Evolutionary conservation across 345 rosid genomes (phyloP).

Genomic region (Melastoma malabathricum): DNA sequence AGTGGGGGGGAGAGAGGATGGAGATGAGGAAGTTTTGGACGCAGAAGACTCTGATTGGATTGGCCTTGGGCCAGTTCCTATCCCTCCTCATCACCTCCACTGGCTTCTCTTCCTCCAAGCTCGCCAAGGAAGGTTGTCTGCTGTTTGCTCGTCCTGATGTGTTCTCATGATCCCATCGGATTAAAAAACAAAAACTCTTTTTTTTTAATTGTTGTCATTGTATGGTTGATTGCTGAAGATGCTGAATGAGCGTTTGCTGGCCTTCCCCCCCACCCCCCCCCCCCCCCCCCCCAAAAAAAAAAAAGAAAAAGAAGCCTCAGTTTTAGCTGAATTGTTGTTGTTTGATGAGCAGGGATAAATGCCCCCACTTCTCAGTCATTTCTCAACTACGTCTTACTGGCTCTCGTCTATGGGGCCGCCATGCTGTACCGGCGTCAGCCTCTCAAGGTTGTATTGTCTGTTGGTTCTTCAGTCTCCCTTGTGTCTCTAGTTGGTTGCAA

Average conservation of each 20-base stretch:
- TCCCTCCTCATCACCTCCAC: slow-evolving; percentile 35
- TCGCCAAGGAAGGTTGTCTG: slow-evolving; percentile 24
- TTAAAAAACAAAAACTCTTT: too few relatives aligned
- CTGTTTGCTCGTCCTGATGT: too few relatives aligned
- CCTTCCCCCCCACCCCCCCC: too few relatives aligned
- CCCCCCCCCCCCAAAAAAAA: too few relatives aligned
- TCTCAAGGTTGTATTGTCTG: slow-evolving; percentile 25
- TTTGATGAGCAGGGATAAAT: slow-evolving; percentile 27
- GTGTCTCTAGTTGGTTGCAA: not conserved
- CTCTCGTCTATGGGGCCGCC: slow-evolving; percentile 40
- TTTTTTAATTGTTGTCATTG: too few relatives aligned
- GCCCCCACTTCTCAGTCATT: slow-evolving; percentile 53
- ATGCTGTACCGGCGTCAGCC: slow-evolving; percentile 29
- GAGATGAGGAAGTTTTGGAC: slow-evolving; percentile 17
- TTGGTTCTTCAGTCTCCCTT: slow-evolving; percentile 2
- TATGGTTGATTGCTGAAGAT: too few relatives aligned
- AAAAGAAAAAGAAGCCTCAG: too few relatives aligned
- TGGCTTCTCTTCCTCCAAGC: slow-evolving; percentile 26
- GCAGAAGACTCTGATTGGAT: slow-evolving; percentile 29
- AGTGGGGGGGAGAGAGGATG: slow-evolving; percentile 7
- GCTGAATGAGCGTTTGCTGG: too few relatives aligned
- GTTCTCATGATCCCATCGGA: not conserved
- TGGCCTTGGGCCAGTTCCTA: slow-evolving; percentile 35
- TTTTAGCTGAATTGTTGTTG: not conserved
- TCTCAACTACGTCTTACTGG: slow-evolving; percentile 29